Evolutionary conservation across 805 yeast genomes (phyloP).

Genomic region (Ogataea ramenticola): DNA sequence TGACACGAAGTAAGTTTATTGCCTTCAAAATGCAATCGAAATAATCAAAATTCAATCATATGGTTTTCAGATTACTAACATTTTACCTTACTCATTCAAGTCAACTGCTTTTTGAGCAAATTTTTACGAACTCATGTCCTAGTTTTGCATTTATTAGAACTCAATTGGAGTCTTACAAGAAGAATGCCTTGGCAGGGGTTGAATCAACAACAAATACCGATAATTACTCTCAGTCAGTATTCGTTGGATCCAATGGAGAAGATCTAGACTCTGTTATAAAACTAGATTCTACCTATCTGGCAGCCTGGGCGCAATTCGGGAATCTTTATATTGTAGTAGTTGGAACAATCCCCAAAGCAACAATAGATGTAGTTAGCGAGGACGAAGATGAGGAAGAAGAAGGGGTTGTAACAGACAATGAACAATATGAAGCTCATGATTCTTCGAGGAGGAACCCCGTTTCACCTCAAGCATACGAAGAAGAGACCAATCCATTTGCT

Average conservation of each 20-base stretch:
- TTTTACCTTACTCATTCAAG: slow-evolving; percentile 4
- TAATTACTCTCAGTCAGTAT: slow-evolving; percentile 3
- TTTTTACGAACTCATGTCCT: slow-evolving; percentile 18
- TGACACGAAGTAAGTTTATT: slow-evolving; percentile 20
- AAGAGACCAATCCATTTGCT: background rate
- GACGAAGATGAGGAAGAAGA: slow-evolving; percentile 21
- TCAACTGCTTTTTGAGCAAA: slow-evolving; percentile 18
- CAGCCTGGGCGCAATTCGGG: slow-evolving; percentile 22
- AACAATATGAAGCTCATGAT: too few species aligned
- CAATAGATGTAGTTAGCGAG: slow-evolving; percentile 23
- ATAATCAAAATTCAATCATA: too few species aligned
- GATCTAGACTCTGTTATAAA: slow-evolving; percentile 19
- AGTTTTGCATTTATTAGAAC: slow-evolving; percentile 17
- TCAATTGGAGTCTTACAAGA: slow-evolving; percentile 13
- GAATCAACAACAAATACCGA: background rate
- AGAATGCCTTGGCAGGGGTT: background rate
- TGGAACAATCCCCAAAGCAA: slow-evolving; percentile 9
- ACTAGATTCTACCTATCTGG: slow-evolving; percentile 21
- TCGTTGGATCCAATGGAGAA: slow-evolving; percentile 17
- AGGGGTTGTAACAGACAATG: slow-evolving; percentile 10
- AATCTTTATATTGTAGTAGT: slow-evolving; percentile 10
- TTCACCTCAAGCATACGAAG: too few species aligned
- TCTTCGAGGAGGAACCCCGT: too few species aligned
- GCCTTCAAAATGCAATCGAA: too few species aligned
- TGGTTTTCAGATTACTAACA: background rate